These are phyloP conservation scores for Erigeron canadensis DNA, from an alignment of 129 eudicot species.

Conservation along the genomic window DNA sequence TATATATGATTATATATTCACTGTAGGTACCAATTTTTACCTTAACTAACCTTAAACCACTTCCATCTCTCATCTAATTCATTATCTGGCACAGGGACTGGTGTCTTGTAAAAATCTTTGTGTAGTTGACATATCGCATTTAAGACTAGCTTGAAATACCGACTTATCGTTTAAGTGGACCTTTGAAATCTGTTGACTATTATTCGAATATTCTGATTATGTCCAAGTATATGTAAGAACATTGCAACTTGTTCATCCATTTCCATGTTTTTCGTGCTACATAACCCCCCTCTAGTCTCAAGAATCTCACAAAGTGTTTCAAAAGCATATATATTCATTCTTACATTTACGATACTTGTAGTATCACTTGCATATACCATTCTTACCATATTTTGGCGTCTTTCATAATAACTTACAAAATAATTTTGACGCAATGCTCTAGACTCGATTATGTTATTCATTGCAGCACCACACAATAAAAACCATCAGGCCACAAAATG, in stretches of 20 bases:
- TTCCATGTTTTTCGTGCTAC: too few relatives aligned
- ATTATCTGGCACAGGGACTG: too few relatives aligned
- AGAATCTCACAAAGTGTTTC: background rate
- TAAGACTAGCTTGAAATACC: background rate
- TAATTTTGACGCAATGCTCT: background rate
- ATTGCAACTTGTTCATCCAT: too few relatives aligned
- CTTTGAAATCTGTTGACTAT: background rate
- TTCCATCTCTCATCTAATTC: too few relatives aligned
- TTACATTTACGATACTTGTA: background rate
- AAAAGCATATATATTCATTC: background rate
- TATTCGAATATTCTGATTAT: background rate
- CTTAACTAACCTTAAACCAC: too few relatives aligned
- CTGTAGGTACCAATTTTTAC: too few relatives aligned
- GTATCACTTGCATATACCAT: background rate
- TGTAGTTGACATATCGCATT: background rate
- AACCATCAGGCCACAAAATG: background rate
- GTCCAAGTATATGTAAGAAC: background rate
- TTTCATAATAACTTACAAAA: background rate
- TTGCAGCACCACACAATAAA: background rate
- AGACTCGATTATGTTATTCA: background rate
- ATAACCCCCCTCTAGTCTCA: background rate
- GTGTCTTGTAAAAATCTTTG: background rate
- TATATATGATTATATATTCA: too few relatives aligned
- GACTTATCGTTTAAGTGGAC: background rate
- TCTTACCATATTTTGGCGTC: background rate